Conservation (phyloP, 2,329 filamentous ascomycete genomes). For the Xylaria sp. region DNA sequence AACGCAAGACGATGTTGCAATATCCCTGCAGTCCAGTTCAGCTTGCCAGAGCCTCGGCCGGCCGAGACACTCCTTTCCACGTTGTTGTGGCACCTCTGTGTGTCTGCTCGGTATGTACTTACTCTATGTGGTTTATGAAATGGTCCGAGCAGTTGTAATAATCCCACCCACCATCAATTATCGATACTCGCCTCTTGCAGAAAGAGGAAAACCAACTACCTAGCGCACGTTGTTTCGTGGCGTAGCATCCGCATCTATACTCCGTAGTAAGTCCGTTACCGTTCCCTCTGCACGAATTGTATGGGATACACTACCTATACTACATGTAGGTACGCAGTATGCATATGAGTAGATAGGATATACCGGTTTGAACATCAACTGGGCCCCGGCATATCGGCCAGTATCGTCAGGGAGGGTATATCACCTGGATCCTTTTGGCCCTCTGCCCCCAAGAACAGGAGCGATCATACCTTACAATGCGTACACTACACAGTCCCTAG, state of each 20-base stretch:
- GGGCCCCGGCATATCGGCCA: constrained; percentile 2
- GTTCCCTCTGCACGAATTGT: no score
- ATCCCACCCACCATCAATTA: constrained; percentile 6
- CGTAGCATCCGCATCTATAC: not conserved
- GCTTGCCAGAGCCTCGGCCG: constrained; percentile 24
- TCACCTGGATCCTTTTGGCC: not conserved
- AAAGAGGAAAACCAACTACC: not conserved
- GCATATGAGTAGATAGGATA: no score
- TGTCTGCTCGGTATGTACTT: no score
- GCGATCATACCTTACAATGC: not conserved
- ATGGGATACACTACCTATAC: not conserved
- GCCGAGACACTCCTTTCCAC: constrained; percentile 7
- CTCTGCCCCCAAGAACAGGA: not conserved
- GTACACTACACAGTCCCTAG: not conserved
- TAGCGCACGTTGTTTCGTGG: constrained; percentile 1
- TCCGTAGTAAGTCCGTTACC: no score
- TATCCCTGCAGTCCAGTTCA: not conserved
- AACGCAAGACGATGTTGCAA: not conserved
- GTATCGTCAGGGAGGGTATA: constrained; percentile 5
- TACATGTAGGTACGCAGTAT: not conserved
- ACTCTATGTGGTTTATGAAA: not conserved
- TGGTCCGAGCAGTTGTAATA: not conserved
- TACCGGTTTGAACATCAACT: not conserved
- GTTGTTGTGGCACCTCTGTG: not conserved
- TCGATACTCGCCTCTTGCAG: not conserved